phyloP scores from a whole-genome alignment of 2,329 filamentous ascomycete species.

The Scedosporium dehoogii region DNA sequence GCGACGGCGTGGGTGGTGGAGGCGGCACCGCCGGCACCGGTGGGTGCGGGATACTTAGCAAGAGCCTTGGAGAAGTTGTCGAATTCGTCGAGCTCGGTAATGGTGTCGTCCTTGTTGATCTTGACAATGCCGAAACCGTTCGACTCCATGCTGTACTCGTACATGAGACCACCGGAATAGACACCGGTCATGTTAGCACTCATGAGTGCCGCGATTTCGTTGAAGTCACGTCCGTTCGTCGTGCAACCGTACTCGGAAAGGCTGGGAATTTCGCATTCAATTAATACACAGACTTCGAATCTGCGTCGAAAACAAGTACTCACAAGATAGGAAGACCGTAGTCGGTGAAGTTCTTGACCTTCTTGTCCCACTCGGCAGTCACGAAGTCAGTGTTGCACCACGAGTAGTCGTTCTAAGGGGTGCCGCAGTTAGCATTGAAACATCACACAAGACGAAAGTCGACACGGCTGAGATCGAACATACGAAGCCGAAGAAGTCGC shows the following conservation, averaged over 20 bases:
- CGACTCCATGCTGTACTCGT: conserved; percentile 79
- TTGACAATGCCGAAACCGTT: conserved; percentile 74
- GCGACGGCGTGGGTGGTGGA: conserved; percentile 33
- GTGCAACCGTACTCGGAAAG: conserved; percentile 91
- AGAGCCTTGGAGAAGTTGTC: conserved; percentile 38
- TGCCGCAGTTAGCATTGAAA: conserved; percentile 17
- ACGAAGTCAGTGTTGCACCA: conserved; percentile 68
- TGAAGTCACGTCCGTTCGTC: conserved; percentile 70
- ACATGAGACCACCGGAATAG: conserved; percentile 93
- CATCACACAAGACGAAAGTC: neutral
- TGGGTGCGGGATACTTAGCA: conserved; percentile 37
- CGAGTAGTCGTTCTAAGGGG: conserved; percentile 62
- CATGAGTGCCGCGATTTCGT: conserved; percentile 74
- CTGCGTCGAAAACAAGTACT: too few species aligned
- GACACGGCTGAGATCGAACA: neutral
- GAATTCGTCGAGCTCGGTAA: conserved; percentile 55
- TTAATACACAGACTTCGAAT: neutral
- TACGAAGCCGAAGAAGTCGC: conserved; percentile 73
- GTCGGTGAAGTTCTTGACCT: conserved; percentile 77
- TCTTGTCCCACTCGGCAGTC: conserved; percentile 71
- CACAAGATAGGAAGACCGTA: conserved; percentile 82
- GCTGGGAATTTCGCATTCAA: conserved; percentile 20
- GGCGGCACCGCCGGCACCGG: conserved; percentile 38
- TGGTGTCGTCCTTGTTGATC: conserved; percentile 42
- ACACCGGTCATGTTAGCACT: conserved; percentile 70